Conservation (phyloP, 2,329 filamentous ascomycete genomes). For the Nothomitra cinnamomea region DNA sequence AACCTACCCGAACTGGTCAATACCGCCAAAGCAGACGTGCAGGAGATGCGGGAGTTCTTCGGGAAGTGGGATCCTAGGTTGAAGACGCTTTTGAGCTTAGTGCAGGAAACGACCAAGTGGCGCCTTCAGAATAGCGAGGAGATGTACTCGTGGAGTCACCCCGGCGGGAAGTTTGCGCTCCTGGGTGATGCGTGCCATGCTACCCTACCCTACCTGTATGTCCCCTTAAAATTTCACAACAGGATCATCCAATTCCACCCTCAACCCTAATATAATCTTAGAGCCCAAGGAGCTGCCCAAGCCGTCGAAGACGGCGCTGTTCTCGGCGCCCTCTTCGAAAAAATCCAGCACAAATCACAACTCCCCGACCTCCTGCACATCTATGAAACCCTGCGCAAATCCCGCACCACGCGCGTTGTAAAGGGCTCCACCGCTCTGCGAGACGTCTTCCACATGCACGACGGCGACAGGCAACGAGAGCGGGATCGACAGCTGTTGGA, state of each 20-base stretch:
- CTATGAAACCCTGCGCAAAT: slow-evolving; percentile 1
- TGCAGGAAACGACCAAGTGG: slow-evolving; percentile 12
- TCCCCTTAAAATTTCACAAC: neutral
- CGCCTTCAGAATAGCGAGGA: neutral
- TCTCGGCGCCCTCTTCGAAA: slow-evolving; percentile 15
- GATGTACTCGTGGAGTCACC: slow-evolving; percentile 2
- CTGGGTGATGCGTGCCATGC: slow-evolving; percentile 3
- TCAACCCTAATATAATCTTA: neutral
- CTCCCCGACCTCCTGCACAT: slow-evolving; percentile 11
- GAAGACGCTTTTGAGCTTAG: slow-evolving; percentile 14
- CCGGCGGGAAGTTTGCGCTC: neutral
- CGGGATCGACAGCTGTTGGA: slow-evolving; percentile 15
- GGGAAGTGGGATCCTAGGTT: slow-evolving; percentile 19
- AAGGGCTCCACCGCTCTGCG: neutral
- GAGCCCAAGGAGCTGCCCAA: slow-evolving; percentile 18
- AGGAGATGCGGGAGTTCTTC: slow-evolving; percentile 18
- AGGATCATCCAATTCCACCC: neutral
- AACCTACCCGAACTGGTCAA: slow-evolving; percentile 20
- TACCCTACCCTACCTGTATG: slow-evolving; percentile 3
- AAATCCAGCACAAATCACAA: neutral
- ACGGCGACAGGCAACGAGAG: neutral
- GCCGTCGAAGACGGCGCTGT: slow-evolving; percentile 19
- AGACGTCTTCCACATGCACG: slow-evolving; percentile 1
- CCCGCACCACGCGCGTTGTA: neutral
- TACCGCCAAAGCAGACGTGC: slow-evolving; percentile 13